Conservation (phyloP, 1,284 basidiomycete genomes). For the Golubevia sp. region DNA sequence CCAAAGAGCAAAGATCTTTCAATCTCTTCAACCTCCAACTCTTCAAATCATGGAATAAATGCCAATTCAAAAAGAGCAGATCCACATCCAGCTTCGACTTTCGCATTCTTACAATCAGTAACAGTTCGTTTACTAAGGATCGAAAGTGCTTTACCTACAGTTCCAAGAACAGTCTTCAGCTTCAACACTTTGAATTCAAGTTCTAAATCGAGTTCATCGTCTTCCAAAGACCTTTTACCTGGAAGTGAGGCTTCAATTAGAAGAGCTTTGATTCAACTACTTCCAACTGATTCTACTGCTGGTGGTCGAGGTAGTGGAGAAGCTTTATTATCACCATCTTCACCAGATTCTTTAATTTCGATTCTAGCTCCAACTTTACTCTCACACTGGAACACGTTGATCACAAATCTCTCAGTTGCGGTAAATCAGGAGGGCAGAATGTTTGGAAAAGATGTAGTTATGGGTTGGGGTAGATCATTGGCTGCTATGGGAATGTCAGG, state of each 20-base stretch:
- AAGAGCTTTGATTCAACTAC: not conserved
- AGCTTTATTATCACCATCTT: conserved; percentile 4
- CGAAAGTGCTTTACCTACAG: conserved; percentile 29
- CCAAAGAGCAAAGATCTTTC: conserved; percentile 11
- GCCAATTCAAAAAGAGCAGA: conserved; percentile 14
- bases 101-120: conserved; percentile 35
- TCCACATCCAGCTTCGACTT: conserved; percentile 38
- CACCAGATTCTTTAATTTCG: conserved; percentile 41
- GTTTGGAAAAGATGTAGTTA: conserved; percentile 46
- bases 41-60: too few relatives aligned
- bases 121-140: conserved; percentile 42
- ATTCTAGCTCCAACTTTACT: conserved; percentile 40
- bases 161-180: conserved; percentile 25
- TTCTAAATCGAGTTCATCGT: conserved; percentile 15
- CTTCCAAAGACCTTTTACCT: not conserved
- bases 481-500: conserved; percentile 11
- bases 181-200: conserved; percentile 14
- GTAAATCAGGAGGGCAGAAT: conserved; percentile 52
- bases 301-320: not conserved
- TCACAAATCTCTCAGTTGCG: conserved; percentile 27
- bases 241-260: not conserved
- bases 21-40: too few relatives aligned
- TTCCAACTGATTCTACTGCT: not conserved
- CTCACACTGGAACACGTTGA: conserved; percentile 42
- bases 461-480: conserved; percentile 35